Base-by-base conservation (phyloP, 371 early-diverging fungal genomes). In the Umbelopsis sp. region DNA sequence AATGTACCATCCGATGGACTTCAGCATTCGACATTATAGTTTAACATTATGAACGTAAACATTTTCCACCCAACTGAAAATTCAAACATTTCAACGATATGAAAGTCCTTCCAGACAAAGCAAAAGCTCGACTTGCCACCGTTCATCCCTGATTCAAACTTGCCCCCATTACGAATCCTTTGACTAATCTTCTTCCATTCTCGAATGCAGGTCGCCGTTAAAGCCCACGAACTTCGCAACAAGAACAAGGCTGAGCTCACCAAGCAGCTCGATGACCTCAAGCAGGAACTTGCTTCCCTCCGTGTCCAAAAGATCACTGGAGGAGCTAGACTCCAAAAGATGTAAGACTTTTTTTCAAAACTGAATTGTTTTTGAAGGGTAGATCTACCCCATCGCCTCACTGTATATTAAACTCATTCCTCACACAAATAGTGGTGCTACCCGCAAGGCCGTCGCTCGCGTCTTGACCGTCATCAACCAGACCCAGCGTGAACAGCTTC, bases 391-490 rank as follows among this genome's bases (percentile, higher is more conserved):
- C 0, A 51, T 51, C 24, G 20, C 20, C 46, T 7, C 6, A 66
- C 1, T 50, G 73, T 44, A 29, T 63, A 52, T 68, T 45, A 25
- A 25, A 51, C 25, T 4, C 7, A 41, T 51, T 51, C 25, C 32
- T 37, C 4, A 22, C 0, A 0, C 22, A 22, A n/a, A 63, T 67
- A 92, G 91, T 84, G 82, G 86, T 71, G 74, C 80, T 63, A 92
- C 93, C 76, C 95, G 96, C 87, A 96, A 94, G 89, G 86, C 89
- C 76, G 89, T 97, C 80, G 97, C 96, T 65, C 91, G 95, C 69
- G 93, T 95, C 70, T 81, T 93, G 79, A 97, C 97, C 57, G 96
- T 96, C 77, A 94, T 96, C 83, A 89, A 86, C 86, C 95, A 96
- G 80, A 89, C 89, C 78, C 90, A 93, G 75, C 93, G 96, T 70